Evolutionary conservation across 805 yeast species (phyloP).

Genomic region (Wickerhamomyces tratensis): DNA sequence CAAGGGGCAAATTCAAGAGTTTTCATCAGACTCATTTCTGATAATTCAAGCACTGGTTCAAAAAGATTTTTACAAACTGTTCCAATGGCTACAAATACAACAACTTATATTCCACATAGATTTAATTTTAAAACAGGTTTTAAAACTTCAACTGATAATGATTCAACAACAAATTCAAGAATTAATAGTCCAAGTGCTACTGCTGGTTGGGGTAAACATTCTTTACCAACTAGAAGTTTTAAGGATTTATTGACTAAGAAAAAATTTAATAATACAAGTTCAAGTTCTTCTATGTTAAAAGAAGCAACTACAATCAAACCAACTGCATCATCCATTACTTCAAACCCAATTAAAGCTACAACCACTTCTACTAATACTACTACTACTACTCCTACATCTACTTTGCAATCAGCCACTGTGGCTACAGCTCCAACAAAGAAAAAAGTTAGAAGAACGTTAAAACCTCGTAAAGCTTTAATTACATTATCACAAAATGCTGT

Average conservation of each 20-base stretch:
- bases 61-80: slow-evolving; percentile 22
- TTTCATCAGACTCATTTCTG: neutral
- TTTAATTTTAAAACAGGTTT: neutral
- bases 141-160: neutral
- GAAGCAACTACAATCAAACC: no score
- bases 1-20: neutral
- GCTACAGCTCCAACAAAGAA: slow-evolving; percentile 17
- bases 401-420: neutral
- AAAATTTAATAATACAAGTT: no score
- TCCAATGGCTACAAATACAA: slow-evolving; percentile 12
- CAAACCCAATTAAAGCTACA: slow-evolving; percentile 1
- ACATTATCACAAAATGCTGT: slow-evolving; percentile 72
- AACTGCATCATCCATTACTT: slow-evolving; percentile 1
- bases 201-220: slow-evolving; percentile 17
- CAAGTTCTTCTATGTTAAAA: no score
- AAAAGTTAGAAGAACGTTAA: slow-evolving; percentile 52
- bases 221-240: slow-evolving; percentile 18
- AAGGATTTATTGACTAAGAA: slow-evolving; percentile 14
- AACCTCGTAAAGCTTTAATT: slow-evolving; percentile 86
- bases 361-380: slow-evolving; percentile 2
- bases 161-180: neutral
- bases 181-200: neutral
- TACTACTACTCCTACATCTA: slow-evolving; percentile 3
- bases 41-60: slow-evolving; percentile 1
- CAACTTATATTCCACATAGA: slow-evolving; percentile 11